These are phyloP conservation scores for Pseudopithomyces chartarum DNA, from an alignment of 2,329 filamentous ascomycete species.

Conservation along the genomic window DNA sequence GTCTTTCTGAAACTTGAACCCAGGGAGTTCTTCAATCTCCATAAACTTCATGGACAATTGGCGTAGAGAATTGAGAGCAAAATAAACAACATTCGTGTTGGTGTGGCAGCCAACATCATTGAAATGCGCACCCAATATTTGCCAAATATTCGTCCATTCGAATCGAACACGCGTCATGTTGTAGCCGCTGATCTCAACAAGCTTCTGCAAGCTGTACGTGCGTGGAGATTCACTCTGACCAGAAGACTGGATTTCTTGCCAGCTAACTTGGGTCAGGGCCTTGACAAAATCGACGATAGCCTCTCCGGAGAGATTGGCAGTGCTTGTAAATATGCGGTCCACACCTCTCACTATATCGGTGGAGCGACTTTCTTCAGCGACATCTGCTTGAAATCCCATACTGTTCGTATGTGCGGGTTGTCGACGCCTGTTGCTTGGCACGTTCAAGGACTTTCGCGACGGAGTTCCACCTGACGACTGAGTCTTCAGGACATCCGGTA, in stretches of 20 bases:
- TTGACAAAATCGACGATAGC: constrained; percentile 95
- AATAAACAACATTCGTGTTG: constrained; percentile 97
- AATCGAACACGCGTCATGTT: constrained; percentile 99
- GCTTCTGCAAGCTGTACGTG: constrained; percentile 96
- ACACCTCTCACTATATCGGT: constrained; percentile 92
- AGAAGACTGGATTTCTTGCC: constrained; percentile 98
- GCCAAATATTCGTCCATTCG: constrained; percentile 98
- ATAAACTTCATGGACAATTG: constrained; percentile 98
- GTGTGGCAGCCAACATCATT: constrained; percentile 96
- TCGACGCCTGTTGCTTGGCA: constrained; percentile 57
- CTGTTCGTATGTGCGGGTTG: constrained; percentile 54
- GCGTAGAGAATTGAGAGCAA: constrained; percentile 90
- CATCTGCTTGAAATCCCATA: constrained; percentile 68
- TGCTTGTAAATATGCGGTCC: constrained; percentile 96
- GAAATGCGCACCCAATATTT: constrained; percentile 96
- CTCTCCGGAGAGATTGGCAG: constrained; percentile 88
- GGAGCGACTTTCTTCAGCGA: constrained; percentile 89
- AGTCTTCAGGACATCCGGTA: constrained; percentile 84
- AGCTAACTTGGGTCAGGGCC: constrained; percentile 92
- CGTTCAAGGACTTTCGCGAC: constrained; percentile 71
- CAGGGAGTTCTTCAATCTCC: constrained; percentile 95
- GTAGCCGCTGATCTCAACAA: constrained; percentile 99
- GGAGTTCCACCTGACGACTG: constrained; percentile 66
- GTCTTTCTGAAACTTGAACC: constrained; percentile 99
- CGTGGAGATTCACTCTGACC: constrained; percentile 93